Conservation (phyloP, 345 rosid species). For the Salix viminalis region DNA sequence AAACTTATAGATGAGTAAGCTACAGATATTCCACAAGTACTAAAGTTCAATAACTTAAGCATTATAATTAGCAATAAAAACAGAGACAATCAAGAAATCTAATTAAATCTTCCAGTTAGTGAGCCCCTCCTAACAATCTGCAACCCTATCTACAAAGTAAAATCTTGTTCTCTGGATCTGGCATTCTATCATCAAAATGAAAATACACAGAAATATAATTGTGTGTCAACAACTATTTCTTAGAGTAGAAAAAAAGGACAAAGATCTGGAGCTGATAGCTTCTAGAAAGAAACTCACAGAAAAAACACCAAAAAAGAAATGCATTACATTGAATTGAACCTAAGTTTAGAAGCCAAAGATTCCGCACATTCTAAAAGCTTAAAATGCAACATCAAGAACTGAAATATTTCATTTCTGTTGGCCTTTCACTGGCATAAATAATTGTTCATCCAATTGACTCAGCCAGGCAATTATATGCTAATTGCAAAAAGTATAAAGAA, state of each 20-base stretch:
- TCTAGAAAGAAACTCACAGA: neutral
- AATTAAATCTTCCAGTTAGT: neutral
- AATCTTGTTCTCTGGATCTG: neutral
- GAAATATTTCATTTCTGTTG: neutral
- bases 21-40: neutral
- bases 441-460: neutral
- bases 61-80: neutral
- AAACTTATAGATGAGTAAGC: neutral
- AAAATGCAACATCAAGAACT: neutral
- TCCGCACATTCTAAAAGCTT: neutral
- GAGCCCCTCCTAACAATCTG: neutral
- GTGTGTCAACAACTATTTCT: neutral
- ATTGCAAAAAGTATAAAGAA: neutral
- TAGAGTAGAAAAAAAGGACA: neutral
- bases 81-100: neutral
- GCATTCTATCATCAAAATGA: neutral
- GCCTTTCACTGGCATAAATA: neutral
- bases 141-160: neutral
- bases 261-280: neutral
- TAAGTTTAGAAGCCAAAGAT: neutral
- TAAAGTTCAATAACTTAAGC: neutral
- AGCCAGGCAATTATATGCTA: neutral
- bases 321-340: neutral
- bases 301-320: neutral
- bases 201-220: neutral